phyloP scores from a whole-genome alignment of 345 rosid genomes.

The Anastatica hierochuntica region DNA sequence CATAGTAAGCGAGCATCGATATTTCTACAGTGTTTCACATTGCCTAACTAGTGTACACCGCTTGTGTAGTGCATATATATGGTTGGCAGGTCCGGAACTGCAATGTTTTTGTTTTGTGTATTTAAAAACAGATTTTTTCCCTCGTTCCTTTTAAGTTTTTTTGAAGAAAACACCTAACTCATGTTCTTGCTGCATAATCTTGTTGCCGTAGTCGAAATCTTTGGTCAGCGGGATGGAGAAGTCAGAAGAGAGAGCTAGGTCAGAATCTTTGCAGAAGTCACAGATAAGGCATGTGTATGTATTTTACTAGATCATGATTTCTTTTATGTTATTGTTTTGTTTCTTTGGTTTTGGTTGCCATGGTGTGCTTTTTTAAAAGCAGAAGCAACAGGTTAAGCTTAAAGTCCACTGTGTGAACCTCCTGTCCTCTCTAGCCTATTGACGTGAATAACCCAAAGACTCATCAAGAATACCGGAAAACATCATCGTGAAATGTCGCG shows the following conservation, averaged over 20 bases:
- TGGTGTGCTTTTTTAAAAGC: slow-evolving; percentile 15
- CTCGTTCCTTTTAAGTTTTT: too few species aligned
- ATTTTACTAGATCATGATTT: slow-evolving; percentile 19
- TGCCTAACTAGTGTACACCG: too few species aligned
- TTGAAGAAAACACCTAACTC: slow-evolving; percentile 1
- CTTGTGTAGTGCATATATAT: slow-evolving; percentile 26
- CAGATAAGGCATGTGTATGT: slow-evolving; percentile 57
- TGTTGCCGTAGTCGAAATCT: slow-evolving; percentile 27
- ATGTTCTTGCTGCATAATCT: background rate
- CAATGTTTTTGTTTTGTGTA: slow-evolving; percentile 41
- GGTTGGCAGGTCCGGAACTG: slow-evolving; percentile 68
- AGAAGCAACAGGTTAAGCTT: slow-evolving; percentile 23
- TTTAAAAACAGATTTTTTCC: slow-evolving; percentile 30
- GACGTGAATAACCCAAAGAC: slow-evolving; percentile 19
- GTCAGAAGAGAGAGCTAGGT: slow-evolving; percentile 49
- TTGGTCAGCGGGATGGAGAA: slow-evolving; percentile 33
- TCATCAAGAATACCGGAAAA: slow-evolving; percentile 1
- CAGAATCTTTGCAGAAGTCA: slow-evolving; percentile 56
- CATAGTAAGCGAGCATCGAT: too few species aligned
- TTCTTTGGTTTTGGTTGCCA: background rate
- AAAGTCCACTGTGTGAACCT: slow-evolving; percentile 27
- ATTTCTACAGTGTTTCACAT: too few species aligned
- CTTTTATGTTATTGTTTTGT: slow-evolving; percentile 7
- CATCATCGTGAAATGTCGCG: slow-evolving; percentile 4
- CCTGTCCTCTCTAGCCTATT: slow-evolving; percentile 17